A percentile compares a stretch with the other conserved stretches of the same genome.
Evolutionary conservation across 2,329 filamentous ascomycete species (phyloP).

Genomic region (Eutypella sp.): DNA sequence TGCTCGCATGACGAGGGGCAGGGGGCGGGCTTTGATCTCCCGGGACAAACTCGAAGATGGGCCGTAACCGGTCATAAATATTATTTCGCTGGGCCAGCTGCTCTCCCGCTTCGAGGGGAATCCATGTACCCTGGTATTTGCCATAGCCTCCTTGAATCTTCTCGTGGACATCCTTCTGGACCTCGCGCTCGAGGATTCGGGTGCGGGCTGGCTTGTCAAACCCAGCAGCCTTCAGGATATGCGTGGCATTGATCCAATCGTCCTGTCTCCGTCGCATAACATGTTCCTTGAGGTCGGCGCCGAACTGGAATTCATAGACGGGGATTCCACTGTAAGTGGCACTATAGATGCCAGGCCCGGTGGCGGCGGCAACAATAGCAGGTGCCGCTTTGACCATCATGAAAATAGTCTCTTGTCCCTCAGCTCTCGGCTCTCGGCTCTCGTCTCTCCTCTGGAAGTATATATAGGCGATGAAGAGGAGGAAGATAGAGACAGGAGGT

Average conservation of each 20-base stretch:
- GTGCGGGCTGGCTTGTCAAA: constrained; percentile 97
- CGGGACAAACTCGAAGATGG: constrained; percentile 85
- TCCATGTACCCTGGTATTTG: constrained; percentile 99
- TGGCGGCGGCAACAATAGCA: not conserved
- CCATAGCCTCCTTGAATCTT: constrained; percentile 98
- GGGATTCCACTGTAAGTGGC: constrained; percentile 60
- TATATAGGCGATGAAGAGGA: no score
- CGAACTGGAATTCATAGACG: constrained; percentile 90
- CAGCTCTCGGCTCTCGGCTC: no score
- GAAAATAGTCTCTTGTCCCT: no score
- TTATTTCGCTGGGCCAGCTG: constrained; percentile 82
- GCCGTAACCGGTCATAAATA: constrained; percentile 73
- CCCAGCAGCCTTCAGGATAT: constrained; percentile 93
- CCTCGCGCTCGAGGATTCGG: constrained; percentile 89
- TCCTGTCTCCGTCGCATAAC: constrained; percentile 92
- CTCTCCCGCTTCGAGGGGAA: constrained; percentile 78
- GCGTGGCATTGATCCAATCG: constrained; percentile 99
- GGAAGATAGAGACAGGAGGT: no score
- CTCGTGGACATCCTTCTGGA: constrained; percentile 93
- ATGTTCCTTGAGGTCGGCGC: constrained; percentile 72
- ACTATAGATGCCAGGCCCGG: constrained; percentile 2
- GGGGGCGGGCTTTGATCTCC: constrained; percentile 87
- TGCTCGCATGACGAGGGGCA: constrained; percentile 86
- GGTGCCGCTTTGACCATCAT: constrained; percentile 3
- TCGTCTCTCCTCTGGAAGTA: no score